A percentile compares a stretch with the other conserved stretches of the same genome.
Conservation (phyloP, 805 yeast species). For the Hanseniaspora lindneri region DNA sequence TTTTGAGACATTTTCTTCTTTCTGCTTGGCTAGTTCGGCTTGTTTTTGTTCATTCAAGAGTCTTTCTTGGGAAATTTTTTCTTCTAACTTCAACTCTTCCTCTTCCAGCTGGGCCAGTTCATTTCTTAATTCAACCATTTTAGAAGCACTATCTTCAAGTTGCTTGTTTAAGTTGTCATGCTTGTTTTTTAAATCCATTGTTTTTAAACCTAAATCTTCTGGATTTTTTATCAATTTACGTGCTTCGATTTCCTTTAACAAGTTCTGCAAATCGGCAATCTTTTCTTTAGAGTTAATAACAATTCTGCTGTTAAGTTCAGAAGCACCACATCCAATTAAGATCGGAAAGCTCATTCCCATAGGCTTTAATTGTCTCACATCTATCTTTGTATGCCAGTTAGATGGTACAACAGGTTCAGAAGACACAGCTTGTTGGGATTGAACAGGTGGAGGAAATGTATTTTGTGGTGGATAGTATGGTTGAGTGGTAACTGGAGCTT, state of each 20-base stretch:
- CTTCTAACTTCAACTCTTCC: not conserved
- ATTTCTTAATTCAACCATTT: not conserved
- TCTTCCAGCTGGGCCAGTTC: not conserved
- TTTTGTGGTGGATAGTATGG: not conserved
- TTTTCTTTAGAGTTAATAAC: not conserved
- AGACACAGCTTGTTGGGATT: not conserved
- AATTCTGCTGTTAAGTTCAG: not conserved
- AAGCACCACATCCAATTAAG: not conserved
- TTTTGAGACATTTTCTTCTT: constrained; percentile 18
- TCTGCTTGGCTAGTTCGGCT: constrained; percentile 1
- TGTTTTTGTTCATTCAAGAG: constrained; percentile 2
- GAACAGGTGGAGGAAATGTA: not conserved
- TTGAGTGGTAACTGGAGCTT: not conserved
- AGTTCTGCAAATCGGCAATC: not conserved
- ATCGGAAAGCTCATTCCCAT: not conserved
- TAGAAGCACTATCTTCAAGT: not conserved
- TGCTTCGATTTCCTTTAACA: not conserved
- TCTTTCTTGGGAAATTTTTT: constrained; percentile 4
- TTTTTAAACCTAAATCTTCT: not conserved
- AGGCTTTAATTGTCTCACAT: not conserved
- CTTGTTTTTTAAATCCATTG: not conserved
- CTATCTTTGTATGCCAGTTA: not conserved
- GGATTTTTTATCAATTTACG: not conserved
- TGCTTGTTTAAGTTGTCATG: not conserved
- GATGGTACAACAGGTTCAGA: not conserved